phyloP scores from a whole-genome alignment of 768 basidiomycete genomes.

The Chalciporus chontae region DNA sequence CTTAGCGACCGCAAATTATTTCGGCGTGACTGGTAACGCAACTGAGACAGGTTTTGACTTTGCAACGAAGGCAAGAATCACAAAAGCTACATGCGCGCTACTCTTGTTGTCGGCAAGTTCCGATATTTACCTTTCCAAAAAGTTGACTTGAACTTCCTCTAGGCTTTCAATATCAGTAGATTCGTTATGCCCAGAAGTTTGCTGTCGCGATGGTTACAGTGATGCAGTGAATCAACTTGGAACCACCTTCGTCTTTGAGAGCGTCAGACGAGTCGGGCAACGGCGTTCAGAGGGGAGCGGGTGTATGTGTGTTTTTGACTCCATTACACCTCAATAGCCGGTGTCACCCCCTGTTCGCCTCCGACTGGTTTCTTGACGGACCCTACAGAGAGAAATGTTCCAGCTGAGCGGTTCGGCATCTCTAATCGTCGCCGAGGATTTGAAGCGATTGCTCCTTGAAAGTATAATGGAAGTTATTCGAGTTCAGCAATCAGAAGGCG shows the following conservation, averaged over 20 bases:
- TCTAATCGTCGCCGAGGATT: conserved; percentile 5
- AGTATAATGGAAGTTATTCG: conserved; percentile 27
- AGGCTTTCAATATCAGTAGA: conserved; percentile 23
- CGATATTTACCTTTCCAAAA: conserved; percentile 15
- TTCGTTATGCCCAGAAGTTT: conserved; percentile 25
- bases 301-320: neutral
- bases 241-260: neutral
- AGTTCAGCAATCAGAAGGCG: conserved; percentile 7
- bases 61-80: conserved; percentile 21
- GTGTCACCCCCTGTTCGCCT: neutral
- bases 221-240: conserved; percentile 10
- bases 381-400: neutral
- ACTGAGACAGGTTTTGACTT: conserved; percentile 17
- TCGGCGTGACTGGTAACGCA: conserved; percentile 1
- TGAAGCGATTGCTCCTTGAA: conserved; percentile 14
- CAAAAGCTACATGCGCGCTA: conserved; percentile 11
- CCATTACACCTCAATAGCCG: neutral
- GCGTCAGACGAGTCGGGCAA: neutral
- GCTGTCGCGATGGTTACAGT: conserved; percentile 28
- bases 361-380: neutral
- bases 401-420: neutral
- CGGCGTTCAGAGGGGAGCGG: neutral
- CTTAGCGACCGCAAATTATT: conserved; percentile 4
- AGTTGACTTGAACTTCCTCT: conserved; percentile 18
- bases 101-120: conserved; percentile 21